These are phyloP conservation scores for Plasmopara halstedii DNA, from an alignment of 352 stramenopile genomes.

Conservation along the genomic window DNA sequence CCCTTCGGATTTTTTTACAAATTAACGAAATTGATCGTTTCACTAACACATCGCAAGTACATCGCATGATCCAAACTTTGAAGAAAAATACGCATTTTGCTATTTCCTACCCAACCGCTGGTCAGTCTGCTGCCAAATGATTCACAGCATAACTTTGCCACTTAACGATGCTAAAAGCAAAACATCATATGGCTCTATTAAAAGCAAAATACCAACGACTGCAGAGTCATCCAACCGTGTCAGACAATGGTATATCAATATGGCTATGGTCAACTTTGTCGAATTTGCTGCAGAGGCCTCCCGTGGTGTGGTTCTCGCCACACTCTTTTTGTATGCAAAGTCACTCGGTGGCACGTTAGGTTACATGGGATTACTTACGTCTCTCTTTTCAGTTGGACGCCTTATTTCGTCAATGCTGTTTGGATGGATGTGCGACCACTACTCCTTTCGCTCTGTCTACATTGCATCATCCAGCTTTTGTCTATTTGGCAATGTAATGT, in stretches of 20 bases:
- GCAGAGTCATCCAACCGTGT: constrained; percentile 33
- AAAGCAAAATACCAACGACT: constrained; percentile 24
- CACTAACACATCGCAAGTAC: too few relatives aligned
- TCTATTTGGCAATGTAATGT: constrained; percentile 68
- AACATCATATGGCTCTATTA: too few relatives aligned
- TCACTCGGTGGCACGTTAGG: constrained; percentile 65
- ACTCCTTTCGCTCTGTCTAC: constrained; percentile 76
- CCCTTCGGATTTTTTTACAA: too few relatives aligned
- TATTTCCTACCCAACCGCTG: too few relatives aligned
- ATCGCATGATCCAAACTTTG: too few relatives aligned
- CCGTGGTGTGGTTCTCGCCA: constrained; percentile 66
- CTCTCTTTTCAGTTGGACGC: constrained; percentile 70
- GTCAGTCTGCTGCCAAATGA: too few relatives aligned
- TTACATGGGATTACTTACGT: constrained; percentile 78
- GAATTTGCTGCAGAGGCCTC: constrained; percentile 76
- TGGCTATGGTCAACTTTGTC: constrained; percentile 80
- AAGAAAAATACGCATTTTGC: too few relatives aligned
- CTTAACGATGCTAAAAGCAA: too few relatives aligned
- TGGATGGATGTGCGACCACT: constrained; percentile 79
- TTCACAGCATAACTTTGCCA: too few relatives aligned
- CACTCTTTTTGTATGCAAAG: constrained; percentile 80
- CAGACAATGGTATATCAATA: constrained; percentile 68
- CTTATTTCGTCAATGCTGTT: constrained; percentile 78
- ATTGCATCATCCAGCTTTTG: constrained; percentile 70
- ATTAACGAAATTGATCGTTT: too few relatives aligned